A percentile compares a stretch with the other conserved stretches of the same genome.
phyloP scores from a whole-genome alignment of 164 flowering plant genomes.

The Saururus chinensis region DNA sequence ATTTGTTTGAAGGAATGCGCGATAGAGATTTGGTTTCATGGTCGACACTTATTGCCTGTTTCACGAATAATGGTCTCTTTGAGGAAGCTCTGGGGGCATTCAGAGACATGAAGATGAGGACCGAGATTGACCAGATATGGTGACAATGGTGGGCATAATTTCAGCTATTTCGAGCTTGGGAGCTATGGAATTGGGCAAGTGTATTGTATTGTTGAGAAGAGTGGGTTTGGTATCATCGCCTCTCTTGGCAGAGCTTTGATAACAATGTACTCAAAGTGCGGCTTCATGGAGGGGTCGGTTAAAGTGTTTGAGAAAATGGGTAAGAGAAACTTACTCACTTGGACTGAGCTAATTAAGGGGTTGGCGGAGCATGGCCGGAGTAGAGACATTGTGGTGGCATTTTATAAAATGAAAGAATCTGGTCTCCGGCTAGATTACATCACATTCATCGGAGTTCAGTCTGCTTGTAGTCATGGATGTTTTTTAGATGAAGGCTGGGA shows the following conservation, averaged over 20 bases:
- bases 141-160: conserved; percentile 22
- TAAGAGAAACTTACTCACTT: conserved; percentile 20
- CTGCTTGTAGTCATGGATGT: conserved; percentile 30
- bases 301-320: conserved; percentile 19
- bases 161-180: conserved; percentile 25
- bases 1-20: conserved; percentile 19
- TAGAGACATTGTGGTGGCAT: conserved; percentile 17
- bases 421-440: conserved; percentile 22
- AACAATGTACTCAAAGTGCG: conserved; percentile 33
- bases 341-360: conserved; percentile 27
- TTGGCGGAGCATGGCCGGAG: conserved; percentile 32
- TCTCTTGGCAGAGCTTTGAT: conserved; percentile 26
- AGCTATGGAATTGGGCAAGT: conserved; percentile 23
- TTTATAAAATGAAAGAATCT: conserved; percentile 14
- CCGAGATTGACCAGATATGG: conserved; percentile 20
- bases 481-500: conserved; percentile 25
- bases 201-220: conserved; percentile 14
- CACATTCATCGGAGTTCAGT: conserved; percentile 28
- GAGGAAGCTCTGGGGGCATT: conserved; percentile 23
- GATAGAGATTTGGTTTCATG: conserved; percentile 20
- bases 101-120: conserved; percentile 23
- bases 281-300: conserved; percentile 26
- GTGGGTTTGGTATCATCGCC: conserved; percentile 21
- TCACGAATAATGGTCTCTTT: conserved; percentile 15
- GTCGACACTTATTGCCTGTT: conserved; percentile 22